Conservation (phyloP, 148 eudicot genomes). For the Rheum nobile region DNA sequence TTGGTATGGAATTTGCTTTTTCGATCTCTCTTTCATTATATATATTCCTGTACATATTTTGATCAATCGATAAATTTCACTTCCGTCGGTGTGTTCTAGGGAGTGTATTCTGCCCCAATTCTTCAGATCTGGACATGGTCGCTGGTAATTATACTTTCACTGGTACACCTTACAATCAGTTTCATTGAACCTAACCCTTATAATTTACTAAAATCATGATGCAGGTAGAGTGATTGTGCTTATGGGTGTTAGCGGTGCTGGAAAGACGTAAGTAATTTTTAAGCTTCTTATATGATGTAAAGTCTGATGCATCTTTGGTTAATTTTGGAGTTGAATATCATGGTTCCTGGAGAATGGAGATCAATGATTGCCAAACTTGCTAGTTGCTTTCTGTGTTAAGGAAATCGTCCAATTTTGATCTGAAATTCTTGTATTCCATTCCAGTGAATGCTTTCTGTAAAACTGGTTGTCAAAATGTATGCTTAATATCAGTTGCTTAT, state of each 20-base stretch:
- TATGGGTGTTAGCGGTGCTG: constrained; percentile 94
- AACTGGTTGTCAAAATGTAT: not conserved
- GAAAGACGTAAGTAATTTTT: constrained; percentile 64
- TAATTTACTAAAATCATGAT: not conserved
- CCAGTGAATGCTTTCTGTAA: not conserved
- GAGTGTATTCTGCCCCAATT: not conserved
- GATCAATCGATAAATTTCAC: not conserved
- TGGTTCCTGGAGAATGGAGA: not conserved
- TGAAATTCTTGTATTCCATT: not conserved
- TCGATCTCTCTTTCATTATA: not conserved
- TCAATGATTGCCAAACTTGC: not conserved
- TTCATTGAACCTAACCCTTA: not conserved
- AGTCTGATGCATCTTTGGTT: not conserved
- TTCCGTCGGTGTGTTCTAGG: not conserved
- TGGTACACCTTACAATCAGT: not conserved
- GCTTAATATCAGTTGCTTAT: not conserved
- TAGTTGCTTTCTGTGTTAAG: not conserved
- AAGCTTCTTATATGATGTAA: no score
- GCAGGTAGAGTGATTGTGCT: constrained; percentile 54
- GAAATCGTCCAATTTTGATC: not conserved
- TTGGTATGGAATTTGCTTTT: not conserved
- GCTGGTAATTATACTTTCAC: not conserved
- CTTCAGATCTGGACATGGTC: not conserved
- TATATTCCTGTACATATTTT: not conserved
- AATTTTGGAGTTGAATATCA: not conserved